These are phyloP conservation scores for Rhodamnia rubescens DNA, from an alignment of 345 rosid species.

Conservation along the genomic window DNA sequence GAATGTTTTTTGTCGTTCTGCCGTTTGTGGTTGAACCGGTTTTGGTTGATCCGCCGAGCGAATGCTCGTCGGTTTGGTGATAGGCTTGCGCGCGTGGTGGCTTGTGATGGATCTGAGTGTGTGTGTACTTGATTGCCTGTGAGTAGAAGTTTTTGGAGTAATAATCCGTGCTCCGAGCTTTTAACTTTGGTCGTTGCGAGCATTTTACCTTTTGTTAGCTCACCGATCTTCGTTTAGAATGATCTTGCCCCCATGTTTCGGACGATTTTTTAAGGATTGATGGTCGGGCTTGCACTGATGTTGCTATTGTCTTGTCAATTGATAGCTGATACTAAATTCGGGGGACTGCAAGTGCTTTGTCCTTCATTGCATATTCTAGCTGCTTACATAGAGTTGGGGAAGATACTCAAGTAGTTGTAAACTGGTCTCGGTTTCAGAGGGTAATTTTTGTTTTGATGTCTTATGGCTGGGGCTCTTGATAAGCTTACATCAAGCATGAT, in stretches of 20 bases:
- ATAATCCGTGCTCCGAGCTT: neutral
- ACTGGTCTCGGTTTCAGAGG: neutral
- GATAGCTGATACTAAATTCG: neutral
- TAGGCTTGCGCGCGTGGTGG: neutral
- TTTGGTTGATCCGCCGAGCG: neutral
- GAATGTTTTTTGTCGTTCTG: neutral
- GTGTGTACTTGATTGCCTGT: neutral
- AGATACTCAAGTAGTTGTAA: neutral
- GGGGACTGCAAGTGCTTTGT: neutral
- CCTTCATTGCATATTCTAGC: neutral
- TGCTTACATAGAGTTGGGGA: neutral
- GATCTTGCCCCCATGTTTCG: neutral
- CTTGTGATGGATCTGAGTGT: neutral
- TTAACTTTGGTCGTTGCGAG: neutral
- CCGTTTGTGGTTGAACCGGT: neutral
- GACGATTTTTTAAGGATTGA: neutral
- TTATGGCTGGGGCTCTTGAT: neutral
- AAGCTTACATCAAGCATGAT: neutral
- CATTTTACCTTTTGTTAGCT: neutral
- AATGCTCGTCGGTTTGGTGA: neutral
- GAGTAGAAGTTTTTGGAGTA: neutral
- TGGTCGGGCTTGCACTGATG: neutral
- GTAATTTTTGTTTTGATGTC: neutral
- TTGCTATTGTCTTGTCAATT: neutral
- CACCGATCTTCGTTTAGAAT: neutral